Evolutionary conservation across 176 grass and related monocot genomes (phyloP).

Genomic region (Phoenix roebelenii): DNA sequence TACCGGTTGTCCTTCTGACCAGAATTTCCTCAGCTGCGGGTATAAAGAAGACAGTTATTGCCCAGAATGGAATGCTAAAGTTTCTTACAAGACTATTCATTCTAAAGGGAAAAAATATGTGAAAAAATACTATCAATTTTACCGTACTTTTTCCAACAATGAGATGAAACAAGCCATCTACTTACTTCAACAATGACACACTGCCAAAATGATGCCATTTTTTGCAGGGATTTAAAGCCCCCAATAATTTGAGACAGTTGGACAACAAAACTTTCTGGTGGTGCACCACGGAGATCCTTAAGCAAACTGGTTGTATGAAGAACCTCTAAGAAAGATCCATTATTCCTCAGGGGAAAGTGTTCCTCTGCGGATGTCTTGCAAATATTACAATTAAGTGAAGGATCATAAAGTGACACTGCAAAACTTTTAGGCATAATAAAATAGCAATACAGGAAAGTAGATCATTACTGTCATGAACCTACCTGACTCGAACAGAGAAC

Average conservation of each 20-base stretch:
- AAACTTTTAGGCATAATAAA: slow-evolving; percentile 5
- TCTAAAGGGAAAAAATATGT: no score
- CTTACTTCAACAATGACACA: slow-evolving; percentile 57
- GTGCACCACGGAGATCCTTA: slow-evolving; percentile 72
- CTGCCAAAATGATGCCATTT: slow-evolving; percentile 83
- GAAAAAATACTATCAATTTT: no score
- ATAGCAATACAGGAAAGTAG: background rate
- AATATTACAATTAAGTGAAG: slow-evolving; percentile 24
- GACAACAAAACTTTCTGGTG: slow-evolving; percentile 79
- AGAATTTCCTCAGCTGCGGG: slow-evolving; percentile 80
- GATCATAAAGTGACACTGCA: background rate
- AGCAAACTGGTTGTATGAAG: slow-evolving; percentile 29
- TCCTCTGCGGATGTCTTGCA: slow-evolving; percentile 53
- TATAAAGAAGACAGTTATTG: slow-evolving; percentile 20
- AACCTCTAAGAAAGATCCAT: slow-evolving; percentile 21
- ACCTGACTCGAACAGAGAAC: slow-evolving; percentile 67
- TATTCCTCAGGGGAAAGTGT: slow-evolving; percentile 21
- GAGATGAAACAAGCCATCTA: background rate
- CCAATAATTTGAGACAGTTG: slow-evolving; percentile 59
- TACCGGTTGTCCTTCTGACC: slow-evolving; percentile 71
- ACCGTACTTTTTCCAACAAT: no score
- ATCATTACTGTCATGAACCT: slow-evolving; percentile 4
- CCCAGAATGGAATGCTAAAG: no score
- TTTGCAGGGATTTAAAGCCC: slow-evolving; percentile 66
- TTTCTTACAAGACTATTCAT: no score